Conservation (phyloP, 176 grass and related monocot genomes). For the Lolium multiflorum region DNA sequence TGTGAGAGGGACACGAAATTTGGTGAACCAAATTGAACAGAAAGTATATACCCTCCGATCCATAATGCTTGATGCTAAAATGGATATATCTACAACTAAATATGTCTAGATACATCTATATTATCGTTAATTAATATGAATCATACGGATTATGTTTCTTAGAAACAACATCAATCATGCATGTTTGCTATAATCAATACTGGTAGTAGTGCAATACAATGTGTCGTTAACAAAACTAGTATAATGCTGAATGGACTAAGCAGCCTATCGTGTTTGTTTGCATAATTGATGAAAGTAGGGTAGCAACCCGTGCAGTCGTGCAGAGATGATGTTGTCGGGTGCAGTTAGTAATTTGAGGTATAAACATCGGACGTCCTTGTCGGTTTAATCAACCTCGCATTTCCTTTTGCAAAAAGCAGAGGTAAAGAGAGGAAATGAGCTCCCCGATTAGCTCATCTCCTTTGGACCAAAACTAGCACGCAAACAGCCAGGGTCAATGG, state of each 20-base stretch:
- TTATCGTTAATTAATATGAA: too few relatives aligned
- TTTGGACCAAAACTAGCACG: constrained; percentile 32
- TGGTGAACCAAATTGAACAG: too few relatives aligned
- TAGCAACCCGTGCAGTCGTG: too few relatives aligned
- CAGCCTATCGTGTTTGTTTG: not conserved
- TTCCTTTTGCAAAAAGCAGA: not conserved
- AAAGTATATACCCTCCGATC: too few relatives aligned
- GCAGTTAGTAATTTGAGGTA: not conserved
- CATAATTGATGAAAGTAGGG: too few relatives aligned
- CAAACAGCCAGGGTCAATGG: not conserved
- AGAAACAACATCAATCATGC: not conserved
- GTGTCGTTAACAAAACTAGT: not conserved
- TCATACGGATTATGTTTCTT: too few relatives aligned
- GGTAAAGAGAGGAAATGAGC: not conserved
- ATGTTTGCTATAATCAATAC: not conserved
- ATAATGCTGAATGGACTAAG: not conserved
- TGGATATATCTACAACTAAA: too few relatives aligned
- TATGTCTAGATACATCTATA: too few relatives aligned
- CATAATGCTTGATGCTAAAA: too few relatives aligned
- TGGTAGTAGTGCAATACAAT: not conserved
- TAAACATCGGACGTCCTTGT: constrained; percentile 18
- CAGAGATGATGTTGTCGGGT: not conserved
- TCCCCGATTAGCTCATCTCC: constrained; percentile 8
- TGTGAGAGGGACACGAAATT: too few relatives aligned
- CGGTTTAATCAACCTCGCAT: not conserved